phyloP scores from a whole-genome alignment of 768 basidiomycete genomes.

The Tylopilus plumbeoviolaceoides region DNA sequence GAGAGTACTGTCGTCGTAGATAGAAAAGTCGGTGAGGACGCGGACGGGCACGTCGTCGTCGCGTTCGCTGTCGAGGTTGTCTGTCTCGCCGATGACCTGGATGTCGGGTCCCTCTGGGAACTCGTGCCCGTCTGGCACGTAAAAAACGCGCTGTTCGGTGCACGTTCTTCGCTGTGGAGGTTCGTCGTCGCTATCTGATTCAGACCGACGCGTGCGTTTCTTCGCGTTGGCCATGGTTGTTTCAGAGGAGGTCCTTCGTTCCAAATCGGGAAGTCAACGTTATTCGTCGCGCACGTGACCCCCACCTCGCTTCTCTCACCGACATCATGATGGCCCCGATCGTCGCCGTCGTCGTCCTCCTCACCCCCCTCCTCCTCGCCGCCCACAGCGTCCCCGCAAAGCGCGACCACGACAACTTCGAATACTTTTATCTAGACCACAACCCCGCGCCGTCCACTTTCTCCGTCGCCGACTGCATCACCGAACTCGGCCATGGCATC shows the following conservation, averaged over 20 bases:
- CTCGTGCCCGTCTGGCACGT: constrained; percentile 26
- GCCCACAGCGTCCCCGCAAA: constrained; percentile 23
- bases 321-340: constrained; percentile 15
- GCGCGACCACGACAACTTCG: constrained; percentile 56
- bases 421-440: constrained; percentile 82
- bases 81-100: constrained; percentile 42
- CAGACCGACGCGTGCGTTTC: constrained; percentile 25
- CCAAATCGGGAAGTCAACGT: background rate
- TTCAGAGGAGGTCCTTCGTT: background rate
- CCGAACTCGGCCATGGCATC: constrained; percentile 66
- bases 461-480: constrained; percentile 57
- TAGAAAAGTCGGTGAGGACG: constrained; percentile 46
- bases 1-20: constrained; percentile 41
- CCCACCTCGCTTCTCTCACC: background rate
- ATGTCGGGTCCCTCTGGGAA: constrained; percentile 40
- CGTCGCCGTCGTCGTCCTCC: constrained; percentile 5
- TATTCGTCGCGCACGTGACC: constrained; percentile 11
- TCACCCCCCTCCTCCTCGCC: constrained; percentile 2
- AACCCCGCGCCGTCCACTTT: constrained; percentile 46
- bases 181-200: constrained; percentile 17
- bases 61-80: constrained; percentile 20
- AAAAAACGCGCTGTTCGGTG: constrained; percentile 11
- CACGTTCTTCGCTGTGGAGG: constrained; percentile 4
- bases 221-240: constrained; percentile 20
- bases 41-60: constrained; percentile 52